These are phyloP conservation scores for Magnaporthiopsis incrustans DNA, from an alignment of 2,329 filamentous ascomycete genomes.

Conservation along the genomic window DNA sequence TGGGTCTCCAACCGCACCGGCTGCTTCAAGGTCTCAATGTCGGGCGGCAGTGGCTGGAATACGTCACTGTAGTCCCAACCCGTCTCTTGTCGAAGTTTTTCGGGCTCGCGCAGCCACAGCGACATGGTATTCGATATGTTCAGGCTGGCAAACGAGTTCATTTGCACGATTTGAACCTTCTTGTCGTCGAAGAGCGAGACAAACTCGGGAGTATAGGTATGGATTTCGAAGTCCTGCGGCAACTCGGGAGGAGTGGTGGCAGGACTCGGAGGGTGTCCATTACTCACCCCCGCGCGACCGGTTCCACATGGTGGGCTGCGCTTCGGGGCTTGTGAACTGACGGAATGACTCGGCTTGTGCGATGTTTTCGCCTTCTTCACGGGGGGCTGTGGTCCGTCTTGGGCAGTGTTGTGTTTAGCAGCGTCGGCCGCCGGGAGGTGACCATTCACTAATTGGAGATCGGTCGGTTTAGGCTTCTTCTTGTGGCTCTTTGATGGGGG, in stretches of 20 bases:
- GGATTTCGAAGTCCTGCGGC: conserved; percentile 53
- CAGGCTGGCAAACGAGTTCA: conserved; percentile 73
- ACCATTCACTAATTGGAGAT: conserved; percentile 56
- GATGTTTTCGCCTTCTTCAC: conserved; percentile 74
- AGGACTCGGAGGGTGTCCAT: conserved; percentile 60
- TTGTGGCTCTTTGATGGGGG: conserved; percentile 74
- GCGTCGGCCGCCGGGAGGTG: conserved; percentile 43
- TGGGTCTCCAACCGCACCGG: conserved; percentile 43
- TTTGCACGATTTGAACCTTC: conserved; percentile 51
- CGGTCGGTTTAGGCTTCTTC: conserved; percentile 73
- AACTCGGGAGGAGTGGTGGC: conserved; percentile 65
- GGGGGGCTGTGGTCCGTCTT: conserved; percentile 47
- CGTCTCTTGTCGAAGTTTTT: conserved; percentile 58
- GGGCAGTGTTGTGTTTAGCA: conserved; percentile 35
- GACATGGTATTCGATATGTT: conserved; percentile 67
- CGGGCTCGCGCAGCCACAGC: conserved; percentile 69
- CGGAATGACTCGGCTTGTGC: conserved; percentile 71
- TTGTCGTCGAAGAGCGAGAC: conserved; percentile 62
- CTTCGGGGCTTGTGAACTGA: conserved; percentile 59
- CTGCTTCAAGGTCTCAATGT: conserved; percentile 34
- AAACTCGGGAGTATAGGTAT: conserved; percentile 69
- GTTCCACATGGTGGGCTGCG: conserved; percentile 59
- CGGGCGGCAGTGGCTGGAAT: conserved; percentile 47
- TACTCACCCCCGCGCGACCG: conserved; percentile 43
- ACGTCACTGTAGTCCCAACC: conserved; percentile 60